Evolutionary conservation across 2,329 filamentous ascomycete species (phyloP).

Genomic region (Penicillium griseofulvum): DNA sequence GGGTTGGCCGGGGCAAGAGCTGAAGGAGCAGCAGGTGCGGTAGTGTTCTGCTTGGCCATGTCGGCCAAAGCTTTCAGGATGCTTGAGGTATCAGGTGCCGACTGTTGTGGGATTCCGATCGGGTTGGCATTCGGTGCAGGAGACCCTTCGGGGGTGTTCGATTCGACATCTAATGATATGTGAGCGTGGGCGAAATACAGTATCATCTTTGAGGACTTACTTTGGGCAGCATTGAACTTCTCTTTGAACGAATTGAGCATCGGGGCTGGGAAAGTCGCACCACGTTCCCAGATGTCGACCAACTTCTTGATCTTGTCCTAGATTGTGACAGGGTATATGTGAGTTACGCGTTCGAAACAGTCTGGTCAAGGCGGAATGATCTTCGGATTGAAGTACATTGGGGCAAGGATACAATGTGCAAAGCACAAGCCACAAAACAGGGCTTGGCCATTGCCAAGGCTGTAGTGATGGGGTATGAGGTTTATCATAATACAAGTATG

Average conservation of each 20-base stretch:
- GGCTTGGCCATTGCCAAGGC: slow-evolving; percentile 13
- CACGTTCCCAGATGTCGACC: slow-evolving; percentile 96
- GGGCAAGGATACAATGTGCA: not conserved
- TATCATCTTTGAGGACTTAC: slow-evolving; percentile 53
- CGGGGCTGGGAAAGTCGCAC: slow-evolving; percentile 77
- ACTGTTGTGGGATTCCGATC: slow-evolving; percentile 34
- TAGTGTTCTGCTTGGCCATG: slow-evolving; percentile 72
- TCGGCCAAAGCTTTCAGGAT: slow-evolving; percentile 78
- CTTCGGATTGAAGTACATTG: not conserved
- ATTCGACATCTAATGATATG: slow-evolving; percentile 54
- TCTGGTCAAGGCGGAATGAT: not conserved
- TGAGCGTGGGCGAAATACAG: slow-evolving; percentile 20
- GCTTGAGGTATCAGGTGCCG: slow-evolving; percentile 56
- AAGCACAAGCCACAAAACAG: not conserved
- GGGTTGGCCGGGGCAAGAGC: slow-evolving; percentile 42
- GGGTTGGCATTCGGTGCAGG: slow-evolving; percentile 47
- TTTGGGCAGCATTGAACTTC: slow-evolving; percentile 66
- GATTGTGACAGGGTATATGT: slow-evolving; percentile 48
- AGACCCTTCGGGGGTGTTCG: slow-evolving; percentile 66
- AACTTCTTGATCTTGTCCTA: slow-evolving; percentile 96
- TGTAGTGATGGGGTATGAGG: slow-evolving; percentile 26
- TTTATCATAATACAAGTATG: slow-evolving; percentile 22
- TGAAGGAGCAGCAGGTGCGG: slow-evolving; percentile 44
- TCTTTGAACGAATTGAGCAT: slow-evolving; percentile 83
- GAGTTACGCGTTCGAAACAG: slow-evolving; percentile 44